Conservation (phyloP, 345 rosid species). For the Pugionium dolabratum region DNA sequence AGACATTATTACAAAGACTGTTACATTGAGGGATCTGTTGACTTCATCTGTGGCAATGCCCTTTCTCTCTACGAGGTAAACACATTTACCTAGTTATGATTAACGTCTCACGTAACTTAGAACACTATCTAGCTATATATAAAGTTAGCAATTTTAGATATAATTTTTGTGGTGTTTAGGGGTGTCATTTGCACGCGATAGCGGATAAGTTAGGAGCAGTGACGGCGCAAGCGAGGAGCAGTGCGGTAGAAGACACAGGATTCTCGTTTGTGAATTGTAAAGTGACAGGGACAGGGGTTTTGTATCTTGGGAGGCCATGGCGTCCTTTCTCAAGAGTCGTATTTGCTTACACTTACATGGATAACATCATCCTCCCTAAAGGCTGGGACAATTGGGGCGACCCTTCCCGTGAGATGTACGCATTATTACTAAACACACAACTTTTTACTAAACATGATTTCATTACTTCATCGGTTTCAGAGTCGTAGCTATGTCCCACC, state of each 20-base stretch:
- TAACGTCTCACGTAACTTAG: not conserved
- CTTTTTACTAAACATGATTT: constrained; percentile 17
- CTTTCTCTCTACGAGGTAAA: constrained; percentile 86
- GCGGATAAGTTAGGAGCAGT: constrained; percentile 67
- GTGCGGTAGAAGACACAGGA: constrained; percentile 87
- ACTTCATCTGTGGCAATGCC: constrained; percentile 93
- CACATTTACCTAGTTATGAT: not conserved
- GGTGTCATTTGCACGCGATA: constrained; percentile 89
- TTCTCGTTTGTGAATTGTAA: constrained; percentile 93
- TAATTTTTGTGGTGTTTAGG: constrained; percentile 40
- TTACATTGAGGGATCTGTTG: constrained; percentile 91
- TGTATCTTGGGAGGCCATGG: constrained; percentile 95
- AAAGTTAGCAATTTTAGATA: too few species aligned
- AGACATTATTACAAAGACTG: constrained; percentile 97
- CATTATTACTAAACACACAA: too few species aligned
- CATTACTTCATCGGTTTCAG: constrained; percentile 22
- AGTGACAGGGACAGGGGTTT: constrained; percentile 95
- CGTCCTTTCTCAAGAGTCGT: constrained; percentile 96
- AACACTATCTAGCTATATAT: not conserved
- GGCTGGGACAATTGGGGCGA: constrained; percentile 99
- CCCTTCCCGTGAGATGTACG: constrained; percentile 81
- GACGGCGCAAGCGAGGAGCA: constrained; percentile 80
- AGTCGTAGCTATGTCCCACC: not conserved
- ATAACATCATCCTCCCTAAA: constrained; percentile 83
- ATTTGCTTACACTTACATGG: constrained; percentile 97